Percentiles rank a stretch among this genome's conserved stretches.
phyloP scores from a whole-genome alignment of 2,329 filamentous ascomycete genomes.

The Myriosclerotinia duriaeana region DNA sequence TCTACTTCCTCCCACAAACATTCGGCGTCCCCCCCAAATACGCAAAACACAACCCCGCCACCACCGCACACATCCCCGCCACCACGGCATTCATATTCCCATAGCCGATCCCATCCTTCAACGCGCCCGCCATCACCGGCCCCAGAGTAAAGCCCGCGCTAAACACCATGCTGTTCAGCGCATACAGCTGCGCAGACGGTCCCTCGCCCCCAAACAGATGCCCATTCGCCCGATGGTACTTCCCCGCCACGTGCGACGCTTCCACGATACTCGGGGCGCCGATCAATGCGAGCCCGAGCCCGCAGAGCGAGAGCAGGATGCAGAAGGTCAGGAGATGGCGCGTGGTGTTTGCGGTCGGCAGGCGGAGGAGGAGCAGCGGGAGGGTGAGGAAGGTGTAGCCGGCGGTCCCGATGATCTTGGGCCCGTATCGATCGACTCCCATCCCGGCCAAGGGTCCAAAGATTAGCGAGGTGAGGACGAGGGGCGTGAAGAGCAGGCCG shows the following conservation, averaged over 20 bases:
- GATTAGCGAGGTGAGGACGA: conserved; percentile 43
- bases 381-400: conserved; percentile 36
- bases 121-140: conserved; percentile 54
- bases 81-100: conserved; percentile 51
- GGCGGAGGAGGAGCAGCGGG: conserved; percentile 43
- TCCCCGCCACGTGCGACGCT: conserved; percentile 54
- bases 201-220: conserved; percentile 55
- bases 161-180: conserved; percentile 63
- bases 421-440: conserved; percentile 43
- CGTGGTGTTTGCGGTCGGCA: conserved; percentile 44
- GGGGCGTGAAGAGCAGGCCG: conserved; percentile 44
- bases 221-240: conserved; percentile 55
- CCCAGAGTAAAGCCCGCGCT: conserved; percentile 59
- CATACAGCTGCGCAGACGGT: conserved; percentile 66
- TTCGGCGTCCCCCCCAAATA: conserved; percentile 28
- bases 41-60: conserved; percentile 30
- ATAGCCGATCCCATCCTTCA: conserved; percentile 55
- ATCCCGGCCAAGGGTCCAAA: conserved; percentile 42
- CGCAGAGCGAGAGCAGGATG: conserved; percentile 48
- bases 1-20: not conserved
- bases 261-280: conserved; percentile 57
- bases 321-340: conserved; percentile 48
- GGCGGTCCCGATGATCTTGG: conserved; percentile 40
- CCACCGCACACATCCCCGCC: conserved; percentile 31
- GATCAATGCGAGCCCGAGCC: conserved; percentile 54